Evolutionary conservation across 306 rosid species (phyloP).

Genomic region (Pyrus pyrifolia): DNA sequence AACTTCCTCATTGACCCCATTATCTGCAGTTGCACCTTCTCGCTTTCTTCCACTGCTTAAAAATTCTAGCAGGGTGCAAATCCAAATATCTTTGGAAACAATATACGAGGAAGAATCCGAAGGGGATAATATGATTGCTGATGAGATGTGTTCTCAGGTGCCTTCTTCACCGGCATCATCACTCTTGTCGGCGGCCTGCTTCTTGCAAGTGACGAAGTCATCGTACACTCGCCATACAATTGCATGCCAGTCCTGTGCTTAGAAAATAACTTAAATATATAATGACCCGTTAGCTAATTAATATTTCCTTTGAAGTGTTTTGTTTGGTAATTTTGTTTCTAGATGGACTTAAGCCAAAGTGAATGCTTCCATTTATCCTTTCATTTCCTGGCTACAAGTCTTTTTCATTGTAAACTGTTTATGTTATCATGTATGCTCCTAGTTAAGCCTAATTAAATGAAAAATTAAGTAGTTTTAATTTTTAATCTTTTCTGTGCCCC

Average conservation of each 20-base stretch:
- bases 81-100: constrained; percentile 32
- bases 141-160: neutral
- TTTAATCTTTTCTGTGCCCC: neutral
- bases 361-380: neutral
- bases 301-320: neutral
- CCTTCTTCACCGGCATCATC: neutral
- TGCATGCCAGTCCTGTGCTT: constrained; percentile 20
- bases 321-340: too few species aligned
- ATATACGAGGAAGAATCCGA: constrained; percentile 33
- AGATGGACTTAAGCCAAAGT: neutral
- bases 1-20: constrained; percentile 28
- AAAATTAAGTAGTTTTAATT: neutral
- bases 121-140: neutral
- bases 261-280: neutral
- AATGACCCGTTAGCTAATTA: neutral
- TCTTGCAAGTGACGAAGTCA: constrained; percentile 13
- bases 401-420: neutral
- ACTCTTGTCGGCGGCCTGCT: constrained; percentile 9
- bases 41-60: neutral
- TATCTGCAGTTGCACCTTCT: constrained; percentile 31
- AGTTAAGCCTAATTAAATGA: neutral
- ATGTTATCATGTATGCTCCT: neutral
- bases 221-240: neutral
- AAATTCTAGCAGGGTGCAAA: constrained; percentile 10
- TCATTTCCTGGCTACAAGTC: neutral